These are phyloP conservation scores for Coemansia sp. DNA, from an alignment of 192 early-diverging fungal genomes.

Conservation along the genomic window DNA sequence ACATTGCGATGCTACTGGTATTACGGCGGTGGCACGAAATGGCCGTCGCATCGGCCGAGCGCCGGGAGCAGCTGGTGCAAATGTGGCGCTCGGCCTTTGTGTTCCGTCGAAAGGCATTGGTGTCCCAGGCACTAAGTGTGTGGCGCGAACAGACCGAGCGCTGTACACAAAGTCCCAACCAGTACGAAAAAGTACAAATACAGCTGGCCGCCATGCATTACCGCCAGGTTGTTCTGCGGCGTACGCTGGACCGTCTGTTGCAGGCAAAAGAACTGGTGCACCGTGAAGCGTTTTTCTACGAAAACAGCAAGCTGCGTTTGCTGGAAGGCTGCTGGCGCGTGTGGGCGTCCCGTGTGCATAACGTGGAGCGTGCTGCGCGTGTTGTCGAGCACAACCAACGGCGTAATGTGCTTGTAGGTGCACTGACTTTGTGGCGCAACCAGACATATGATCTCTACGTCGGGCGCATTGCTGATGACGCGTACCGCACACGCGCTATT, in stretches of 20 bases:
- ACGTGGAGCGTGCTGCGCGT: neutral
- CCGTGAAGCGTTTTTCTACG: constrained; percentile 5
- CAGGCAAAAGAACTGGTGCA: constrained; percentile 3
- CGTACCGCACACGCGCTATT: neutral
- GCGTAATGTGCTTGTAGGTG: neutral
- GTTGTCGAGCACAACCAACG: neutral
- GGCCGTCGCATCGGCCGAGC: constrained; percentile 12
- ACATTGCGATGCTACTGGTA: constrained; percentile 22
- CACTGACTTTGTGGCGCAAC: constrained; percentile 3
- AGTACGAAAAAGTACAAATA: constrained; percentile 11
- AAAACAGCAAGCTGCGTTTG: neutral
- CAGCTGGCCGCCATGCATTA: constrained; percentile 22
- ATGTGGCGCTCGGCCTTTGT: constrained; percentile 30
- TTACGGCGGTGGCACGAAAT: constrained; percentile 38
- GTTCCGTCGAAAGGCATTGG: constrained; percentile 2
- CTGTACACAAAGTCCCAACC: neutral
- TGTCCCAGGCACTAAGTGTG: constrained; percentile 7
- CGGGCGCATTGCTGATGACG: neutral
- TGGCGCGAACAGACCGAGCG: constrained; percentile 3
- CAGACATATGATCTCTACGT: neutral
- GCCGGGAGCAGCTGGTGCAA: constrained; percentile 30
- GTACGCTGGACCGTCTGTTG: neutral
- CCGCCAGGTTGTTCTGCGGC: constrained; percentile 6
- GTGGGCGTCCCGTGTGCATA: neutral
- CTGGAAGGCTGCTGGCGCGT: neutral